Evolutionary conservation across 2,329 filamentous ascomycete species (phyloP).

Genomic region (Corinectria fuckeliana): DNA sequence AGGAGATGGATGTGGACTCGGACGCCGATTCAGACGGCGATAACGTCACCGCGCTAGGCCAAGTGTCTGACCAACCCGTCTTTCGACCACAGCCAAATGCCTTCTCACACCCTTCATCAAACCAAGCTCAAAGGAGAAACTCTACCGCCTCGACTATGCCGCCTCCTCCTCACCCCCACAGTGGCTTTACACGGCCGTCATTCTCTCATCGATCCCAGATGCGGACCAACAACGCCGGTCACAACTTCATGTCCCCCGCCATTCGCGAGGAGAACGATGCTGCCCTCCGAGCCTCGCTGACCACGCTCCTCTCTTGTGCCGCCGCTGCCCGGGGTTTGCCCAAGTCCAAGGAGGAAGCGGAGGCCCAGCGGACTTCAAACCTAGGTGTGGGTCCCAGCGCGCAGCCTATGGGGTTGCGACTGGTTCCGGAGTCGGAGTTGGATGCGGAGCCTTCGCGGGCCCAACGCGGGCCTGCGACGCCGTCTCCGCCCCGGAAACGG

Average conservation of each 20-base stretch:
- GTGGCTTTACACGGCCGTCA: conserved; percentile 58
- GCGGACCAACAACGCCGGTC: conserved; percentile 52
- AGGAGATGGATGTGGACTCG: conserved; percentile 51
- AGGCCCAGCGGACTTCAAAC: conserved; percentile 43
- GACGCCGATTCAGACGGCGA: conserved; percentile 68
- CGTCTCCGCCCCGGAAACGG: conserved; percentile 36
- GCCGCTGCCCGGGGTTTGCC: conserved; percentile 84
- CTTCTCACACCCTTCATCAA: conserved; percentile 80
- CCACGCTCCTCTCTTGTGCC: conserved; percentile 92
- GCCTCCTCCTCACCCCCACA: conserved; percentile 56
- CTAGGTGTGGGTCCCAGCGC: conserved; percentile 52
- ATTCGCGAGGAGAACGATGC: conserved; percentile 91
- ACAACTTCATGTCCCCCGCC: conserved; percentile 74
- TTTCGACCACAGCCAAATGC: conserved; percentile 93
- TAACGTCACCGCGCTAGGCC: conserved; percentile 81
- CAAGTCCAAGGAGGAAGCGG: conserved; percentile 63
- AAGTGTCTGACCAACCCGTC: conserved; percentile 55
- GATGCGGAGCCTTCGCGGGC: conserved; percentile 45
- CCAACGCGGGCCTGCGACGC: conserved; percentile 28
- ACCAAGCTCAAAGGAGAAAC: conserved; percentile 55
- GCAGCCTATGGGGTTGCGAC: conserved; percentile 64
- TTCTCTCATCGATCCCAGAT: conserved; percentile 56
- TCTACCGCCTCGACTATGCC: conserved; percentile 56
- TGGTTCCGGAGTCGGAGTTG: conserved; percentile 68
- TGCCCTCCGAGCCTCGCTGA: conserved; percentile 89